Conservation (phyloP, 2,329 filamentous ascomycete genomes). For the Colletotrichum tropicale region DNA sequence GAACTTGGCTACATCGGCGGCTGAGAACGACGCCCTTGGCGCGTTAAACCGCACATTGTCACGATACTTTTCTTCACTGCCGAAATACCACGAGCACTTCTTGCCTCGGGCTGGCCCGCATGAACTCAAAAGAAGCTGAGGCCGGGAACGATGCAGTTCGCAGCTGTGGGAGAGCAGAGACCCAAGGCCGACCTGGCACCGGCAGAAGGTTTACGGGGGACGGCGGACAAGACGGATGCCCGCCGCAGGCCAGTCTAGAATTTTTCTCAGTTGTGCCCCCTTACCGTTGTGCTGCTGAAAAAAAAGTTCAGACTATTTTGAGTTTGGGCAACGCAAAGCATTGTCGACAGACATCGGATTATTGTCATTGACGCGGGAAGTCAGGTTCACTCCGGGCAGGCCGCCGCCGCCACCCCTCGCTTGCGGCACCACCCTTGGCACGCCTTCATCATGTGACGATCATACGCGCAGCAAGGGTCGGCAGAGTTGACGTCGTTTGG, state of each 20-base stretch:
- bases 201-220: not conserved
- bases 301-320: slow-evolving; percentile 17
- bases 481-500: not conserved
- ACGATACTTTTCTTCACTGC: not conserved
- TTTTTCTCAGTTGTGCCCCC: not conserved
- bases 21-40: not conserved
- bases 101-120: not conserved
- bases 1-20: not conserved
- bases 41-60: not conserved
- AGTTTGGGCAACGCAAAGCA: not conserved
- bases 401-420: not conserved
- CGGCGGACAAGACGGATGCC: not conserved
- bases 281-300: not conserved
- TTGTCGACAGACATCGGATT: slow-evolving; percentile 4
- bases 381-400: not conserved
- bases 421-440: not conserved
- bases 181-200: not conserved
- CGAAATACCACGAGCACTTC: not conserved
- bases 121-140: slow-evolving; percentile 13
- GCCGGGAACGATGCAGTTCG: not conserved
- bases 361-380: slow-evolving; percentile 8
- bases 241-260: not conserved
- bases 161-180: not conserved
- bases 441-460: not conserved
- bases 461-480: not conserved